These are phyloP conservation scores for Agaricus bisporus DNA, from an alignment of 768 basidiomycete genomes.

Conservation along the genomic window DNA sequence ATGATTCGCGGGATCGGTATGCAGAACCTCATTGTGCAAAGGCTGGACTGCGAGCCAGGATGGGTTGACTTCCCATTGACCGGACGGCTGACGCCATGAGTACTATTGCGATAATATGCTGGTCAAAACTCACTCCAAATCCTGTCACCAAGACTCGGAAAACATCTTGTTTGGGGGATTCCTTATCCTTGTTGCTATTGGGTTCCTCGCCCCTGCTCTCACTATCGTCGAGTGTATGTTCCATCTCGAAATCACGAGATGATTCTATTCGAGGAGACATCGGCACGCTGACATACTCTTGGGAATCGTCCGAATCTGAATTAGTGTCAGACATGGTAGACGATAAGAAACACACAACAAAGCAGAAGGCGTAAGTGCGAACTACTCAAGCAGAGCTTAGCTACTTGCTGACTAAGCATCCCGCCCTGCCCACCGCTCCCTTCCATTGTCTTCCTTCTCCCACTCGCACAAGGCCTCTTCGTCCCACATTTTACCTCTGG, in stretches of 20 bases:
- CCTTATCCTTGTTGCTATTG: neutral
- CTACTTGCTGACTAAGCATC: constrained; percentile 6
- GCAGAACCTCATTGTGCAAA: constrained; percentile 50
- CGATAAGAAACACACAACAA: neutral
- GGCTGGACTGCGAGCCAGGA: constrained; percentile 67
- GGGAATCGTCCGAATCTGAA: constrained; percentile 8
- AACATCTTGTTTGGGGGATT: constrained; percentile 4
- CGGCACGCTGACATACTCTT: constrained; percentile 3
- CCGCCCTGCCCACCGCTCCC: constrained; percentile 13
- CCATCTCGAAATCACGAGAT: neutral
- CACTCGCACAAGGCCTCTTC: constrained; percentile 48
- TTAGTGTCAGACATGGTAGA: constrained; percentile 2
- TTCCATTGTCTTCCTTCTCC: constrained; percentile 34
- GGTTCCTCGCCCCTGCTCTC: neutral
- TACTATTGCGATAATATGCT: constrained; percentile 5
- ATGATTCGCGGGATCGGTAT: constrained; percentile 27
- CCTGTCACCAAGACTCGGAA: constrained; percentile 32
- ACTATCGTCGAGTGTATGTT: neutral
- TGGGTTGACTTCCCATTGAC: constrained; percentile 52
- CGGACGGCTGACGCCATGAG: constrained; percentile 41
- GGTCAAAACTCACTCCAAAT: constrained; percentile 26
- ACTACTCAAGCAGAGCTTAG: no score
- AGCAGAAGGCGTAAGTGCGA: neutral
- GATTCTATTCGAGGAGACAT: neutral
- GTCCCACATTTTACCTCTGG: constrained; percentile 49